phyloP scores from a whole-genome alignment of 2,329 filamentous ascomycete genomes.

The Daldinia sp. region DNA sequence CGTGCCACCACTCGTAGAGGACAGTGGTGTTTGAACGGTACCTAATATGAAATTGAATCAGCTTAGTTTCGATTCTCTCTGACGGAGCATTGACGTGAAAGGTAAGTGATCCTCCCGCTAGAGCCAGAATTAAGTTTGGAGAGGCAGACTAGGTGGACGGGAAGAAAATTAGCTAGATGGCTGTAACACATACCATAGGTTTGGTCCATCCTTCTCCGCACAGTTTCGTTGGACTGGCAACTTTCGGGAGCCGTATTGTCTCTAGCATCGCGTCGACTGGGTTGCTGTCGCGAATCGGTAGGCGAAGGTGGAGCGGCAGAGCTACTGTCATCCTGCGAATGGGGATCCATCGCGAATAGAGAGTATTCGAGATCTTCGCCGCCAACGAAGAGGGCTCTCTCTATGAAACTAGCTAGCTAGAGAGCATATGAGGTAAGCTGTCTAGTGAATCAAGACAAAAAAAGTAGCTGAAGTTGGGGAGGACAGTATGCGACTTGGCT shows the following conservation, averaged over 20 bases:
- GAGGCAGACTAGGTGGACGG: conserved; percentile 1
- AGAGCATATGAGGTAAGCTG: conserved; percentile 26
- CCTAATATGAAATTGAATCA: conserved; percentile 44
- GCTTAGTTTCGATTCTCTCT: conserved; percentile 20
- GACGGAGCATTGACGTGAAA: conserved; percentile 21
- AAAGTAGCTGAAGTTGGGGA: conserved; percentile 3
- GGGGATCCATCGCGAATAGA: conserved; percentile 55
- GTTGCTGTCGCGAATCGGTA: conserved; percentile 58
- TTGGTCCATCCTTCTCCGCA: conserved; percentile 64
- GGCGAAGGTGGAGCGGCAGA: conserved; percentile 54
- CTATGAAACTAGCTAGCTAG: conserved; percentile 24
- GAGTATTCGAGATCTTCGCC: conserved; percentile 16
- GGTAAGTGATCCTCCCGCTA: conserved; percentile 19
- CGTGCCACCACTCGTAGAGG: conserved; percentile 34
- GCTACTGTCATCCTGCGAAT: conserved; percentile 50
- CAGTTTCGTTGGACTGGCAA: conserved; percentile 67
- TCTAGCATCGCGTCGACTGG: conserved; percentile 45
- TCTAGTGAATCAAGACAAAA: conserved; percentile 26
- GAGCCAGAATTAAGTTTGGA: conserved; percentile 25
- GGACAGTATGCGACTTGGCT: conserved; percentile 17
- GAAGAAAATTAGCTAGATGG: conserved; percentile 1
- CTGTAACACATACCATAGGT: conserved; percentile 63
- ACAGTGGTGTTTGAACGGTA: conserved; percentile 48
- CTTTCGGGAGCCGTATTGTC: conserved; percentile 57
- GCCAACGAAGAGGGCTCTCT: conserved; percentile 30